Evolutionary conservation across 345 rosid genomes (phyloP).

Genomic region (Barbarea vulgaris): DNA sequence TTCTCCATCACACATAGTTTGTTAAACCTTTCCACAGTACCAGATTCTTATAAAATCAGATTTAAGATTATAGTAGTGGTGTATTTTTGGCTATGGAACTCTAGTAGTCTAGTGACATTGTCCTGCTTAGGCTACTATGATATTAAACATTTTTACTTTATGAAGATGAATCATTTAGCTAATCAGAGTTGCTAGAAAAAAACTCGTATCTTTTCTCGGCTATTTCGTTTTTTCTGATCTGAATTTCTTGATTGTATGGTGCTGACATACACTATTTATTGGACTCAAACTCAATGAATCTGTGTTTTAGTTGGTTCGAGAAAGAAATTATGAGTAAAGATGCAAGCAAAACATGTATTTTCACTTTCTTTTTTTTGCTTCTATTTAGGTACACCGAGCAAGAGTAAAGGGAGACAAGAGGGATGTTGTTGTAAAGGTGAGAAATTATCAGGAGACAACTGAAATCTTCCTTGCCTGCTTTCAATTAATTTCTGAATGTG

Average conservation of each 20-base stretch:
- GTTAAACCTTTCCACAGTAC: neutral
- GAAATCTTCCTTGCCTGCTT: constrained; percentile 3
- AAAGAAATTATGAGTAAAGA: neutral
- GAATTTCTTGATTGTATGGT: neutral
- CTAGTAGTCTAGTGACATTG: neutral
- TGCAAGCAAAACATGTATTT: neutral
- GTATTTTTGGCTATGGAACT: neutral
- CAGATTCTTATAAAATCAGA: neutral
- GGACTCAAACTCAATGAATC: neutral
- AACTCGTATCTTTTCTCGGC: neutral
- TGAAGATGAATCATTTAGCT: neutral
- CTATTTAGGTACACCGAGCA: constrained; percentile 80
- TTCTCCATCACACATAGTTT: constrained; percentile 1
- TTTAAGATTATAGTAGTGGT: neutral
- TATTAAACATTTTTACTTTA: neutral
- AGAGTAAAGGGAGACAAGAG: constrained; percentile 65
- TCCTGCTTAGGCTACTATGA: neutral
- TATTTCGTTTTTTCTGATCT: neutral
- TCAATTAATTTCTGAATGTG: constrained; percentile 31
- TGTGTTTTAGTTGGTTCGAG: neutral
- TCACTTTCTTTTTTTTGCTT: neutral
- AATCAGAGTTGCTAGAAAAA: neutral
- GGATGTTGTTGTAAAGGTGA: constrained; percentile 94
- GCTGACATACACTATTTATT: neutral
- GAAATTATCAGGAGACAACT: constrained; percentile 19